Conservation (phyloP, 1,139 yeast species). For the Zygosaccharomyces sapae region DNA sequence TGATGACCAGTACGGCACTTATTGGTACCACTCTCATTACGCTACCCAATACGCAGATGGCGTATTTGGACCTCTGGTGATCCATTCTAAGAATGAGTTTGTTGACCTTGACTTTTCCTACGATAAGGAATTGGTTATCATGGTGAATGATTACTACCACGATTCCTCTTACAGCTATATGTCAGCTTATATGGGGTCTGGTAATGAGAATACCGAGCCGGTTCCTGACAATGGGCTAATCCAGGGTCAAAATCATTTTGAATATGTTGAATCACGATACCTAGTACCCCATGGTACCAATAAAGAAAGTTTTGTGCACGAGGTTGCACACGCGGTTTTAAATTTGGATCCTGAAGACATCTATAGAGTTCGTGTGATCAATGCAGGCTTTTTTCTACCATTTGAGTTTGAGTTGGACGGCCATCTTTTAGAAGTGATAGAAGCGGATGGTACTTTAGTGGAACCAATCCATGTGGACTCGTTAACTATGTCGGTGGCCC, state of each 20-base stretch:
- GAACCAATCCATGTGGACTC: conserved; percentile 52
- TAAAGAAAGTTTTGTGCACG: conserved; percentile 6
- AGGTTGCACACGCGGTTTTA: conserved; percentile 10
- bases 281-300: conserved; percentile 18
- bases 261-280: conserved; percentile 30
- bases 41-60: conserved; percentile 58
- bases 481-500: conserved; percentile 66
- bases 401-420: conserved; percentile 51
- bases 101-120: conserved; percentile 40
- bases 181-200: conserved; percentile 39
- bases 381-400: conserved; percentile 53
- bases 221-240: conserved; percentile 48
- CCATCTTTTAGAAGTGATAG: conserved; percentile 55
- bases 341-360: conserved; percentile 46
- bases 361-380: conserved; percentile 48
- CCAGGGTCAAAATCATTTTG: conserved; percentile 46
- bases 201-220: conserved; percentile 53
- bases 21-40: conserved; percentile 61
- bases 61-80: conserved; percentile 51
- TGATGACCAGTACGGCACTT: conserved; percentile 50
- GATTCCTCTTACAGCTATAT: conserved; percentile 39
- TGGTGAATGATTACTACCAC: conserved; percentile 52
- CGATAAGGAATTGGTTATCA: conserved; percentile 48
- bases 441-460: conserved; percentile 70
- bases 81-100: conserved; percentile 41